These are phyloP conservation scores for Cyclotella choctawhatcheeana DNA, from an alignment of 108 stramenopile genomes.

Conservation along the genomic window DNA sequence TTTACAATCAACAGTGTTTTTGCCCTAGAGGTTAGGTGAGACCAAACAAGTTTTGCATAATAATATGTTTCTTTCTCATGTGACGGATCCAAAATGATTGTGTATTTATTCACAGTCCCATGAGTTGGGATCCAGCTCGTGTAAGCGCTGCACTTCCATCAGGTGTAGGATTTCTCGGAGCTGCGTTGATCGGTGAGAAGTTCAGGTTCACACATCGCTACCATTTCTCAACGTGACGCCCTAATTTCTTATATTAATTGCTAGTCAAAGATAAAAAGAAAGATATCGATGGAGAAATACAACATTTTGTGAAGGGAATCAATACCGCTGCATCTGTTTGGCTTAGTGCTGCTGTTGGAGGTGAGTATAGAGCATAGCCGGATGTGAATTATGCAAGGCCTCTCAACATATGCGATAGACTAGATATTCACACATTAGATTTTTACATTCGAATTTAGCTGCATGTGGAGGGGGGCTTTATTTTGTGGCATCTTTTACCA, in stretches of 20 bases:
- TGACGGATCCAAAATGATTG: no score
- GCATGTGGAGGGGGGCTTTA: slow-evolving; percentile 82
- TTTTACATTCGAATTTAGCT: slow-evolving; percentile 19
- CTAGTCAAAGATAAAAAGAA: slow-evolving; percentile 66
- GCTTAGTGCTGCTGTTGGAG: slow-evolving; percentile 73
- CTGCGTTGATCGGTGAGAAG: slow-evolving; percentile 62
- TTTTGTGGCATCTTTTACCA: slow-evolving; percentile 75
- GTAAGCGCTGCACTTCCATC: slow-evolving; percentile 82
- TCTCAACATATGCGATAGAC: no score
- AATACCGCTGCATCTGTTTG: slow-evolving; percentile 78
- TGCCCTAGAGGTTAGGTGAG: slow-evolving; percentile 69
- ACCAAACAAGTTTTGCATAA: not conserved
- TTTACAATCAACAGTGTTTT: slow-evolving; percentile 85
- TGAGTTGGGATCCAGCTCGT: slow-evolving; percentile 70
- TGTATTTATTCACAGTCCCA: slow-evolving; percentile 58
- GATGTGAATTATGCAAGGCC: no score
- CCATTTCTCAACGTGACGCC: slow-evolving; percentile 81
- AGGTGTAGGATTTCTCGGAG: slow-evolving; percentile 87
- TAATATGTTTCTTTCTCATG: no score
- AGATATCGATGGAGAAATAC: slow-evolving; percentile 45
- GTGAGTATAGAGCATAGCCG: no score
- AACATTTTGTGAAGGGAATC: slow-evolving; percentile 65
- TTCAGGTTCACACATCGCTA: slow-evolving; percentile 83
- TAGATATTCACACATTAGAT: not conserved
- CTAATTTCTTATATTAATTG: no score